These are phyloP conservation scores for Blastomyces silverae DNA, from an alignment of 2,329 filamentous ascomycete species.

Conservation along the genomic window DNA sequence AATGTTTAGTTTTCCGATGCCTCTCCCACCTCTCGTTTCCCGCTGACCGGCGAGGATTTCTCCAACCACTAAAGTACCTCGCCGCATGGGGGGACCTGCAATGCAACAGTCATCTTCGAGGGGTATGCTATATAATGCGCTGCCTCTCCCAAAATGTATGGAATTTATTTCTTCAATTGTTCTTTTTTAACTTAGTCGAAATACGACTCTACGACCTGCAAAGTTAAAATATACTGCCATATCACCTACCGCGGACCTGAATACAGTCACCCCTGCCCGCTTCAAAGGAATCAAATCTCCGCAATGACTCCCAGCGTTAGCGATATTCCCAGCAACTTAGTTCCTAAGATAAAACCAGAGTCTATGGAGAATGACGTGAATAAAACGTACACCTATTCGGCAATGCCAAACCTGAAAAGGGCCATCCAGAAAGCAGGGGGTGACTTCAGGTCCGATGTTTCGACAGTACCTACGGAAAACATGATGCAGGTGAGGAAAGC, in stretches of 20 bases:
- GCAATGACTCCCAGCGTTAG: conserved; percentile 1
- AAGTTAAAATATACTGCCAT: background rate
- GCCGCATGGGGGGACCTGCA: background rate
- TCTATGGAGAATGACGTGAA: background rate
- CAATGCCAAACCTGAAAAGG: conserved; percentile 17
- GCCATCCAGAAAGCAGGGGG: conserved; percentile 18
- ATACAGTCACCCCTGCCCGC: background rate
- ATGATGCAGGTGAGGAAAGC: conserved; percentile 26
- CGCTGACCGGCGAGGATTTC: background rate
- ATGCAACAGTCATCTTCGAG: background rate
- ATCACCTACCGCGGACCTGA: background rate
- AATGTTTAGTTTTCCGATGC: background rate
- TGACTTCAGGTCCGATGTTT: conserved; percentile 29
- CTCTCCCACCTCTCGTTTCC: background rate
- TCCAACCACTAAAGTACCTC: background rate
- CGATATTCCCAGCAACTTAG: background rate
- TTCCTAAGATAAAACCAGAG: background rate
- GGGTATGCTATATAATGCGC: background rate
- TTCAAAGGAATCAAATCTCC: background rate
- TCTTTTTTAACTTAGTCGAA: background rate
- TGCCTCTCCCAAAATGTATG: background rate
- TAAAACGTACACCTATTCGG: conserved; percentile 10
- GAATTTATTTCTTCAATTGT: background rate
- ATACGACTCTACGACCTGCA: background rate
- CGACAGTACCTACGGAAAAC: conserved; percentile 26